Base-by-base conservation (phyloP, 345 rosid species). In the Hibiscus mutabilis region DNA sequence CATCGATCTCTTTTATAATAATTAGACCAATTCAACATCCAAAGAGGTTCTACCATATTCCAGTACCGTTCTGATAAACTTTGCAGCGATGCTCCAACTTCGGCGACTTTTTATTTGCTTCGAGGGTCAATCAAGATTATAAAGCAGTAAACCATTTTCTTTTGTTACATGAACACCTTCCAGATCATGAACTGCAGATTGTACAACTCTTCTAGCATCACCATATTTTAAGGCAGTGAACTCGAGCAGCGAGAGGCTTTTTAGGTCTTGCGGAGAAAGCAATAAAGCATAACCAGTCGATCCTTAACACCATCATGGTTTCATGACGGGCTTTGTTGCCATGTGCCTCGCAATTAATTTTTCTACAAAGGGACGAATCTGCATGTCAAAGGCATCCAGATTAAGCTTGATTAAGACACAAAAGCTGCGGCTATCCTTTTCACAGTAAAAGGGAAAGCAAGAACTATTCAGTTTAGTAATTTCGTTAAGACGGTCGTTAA, bases 301-400 rank as follows among this genome's bases (percentile, higher is more conserved):
- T 71, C 73, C 72, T 71, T 62, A 68, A 72, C 82, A 75, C 75
- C 77, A 72, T 90, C 91, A 86, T 72, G 87, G 79, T 82, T 87
- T 91, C 47, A 68, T 79, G 79, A 76, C 75, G 72, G 84, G 77
- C 81, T 86, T 84, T 62, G 66, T 73, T 25, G 84, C 88, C 85
- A 92, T 84, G 76, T 91, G 87, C 81, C 82, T 89, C 87, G 92
- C 99, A 64, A 96, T 92, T 86, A 92, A 84, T 80, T 78, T 92
- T 88, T 96, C 99, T 74, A 92, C 97, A 74, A 96, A 96, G 72
- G 92, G 85, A 51, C 99, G 98, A 72, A 96, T 92, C 99, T 96
- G 98, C 87, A 87, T 25, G 73, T 47, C 44, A 59, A 79, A 66
- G 44, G 59, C 73, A 81, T 75, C 53, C 66, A 73, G 61, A 21